Evolutionary conservation across 805 yeast species (phyloP).

Genomic region (Saccharomycopsis fibuligera): DNA sequence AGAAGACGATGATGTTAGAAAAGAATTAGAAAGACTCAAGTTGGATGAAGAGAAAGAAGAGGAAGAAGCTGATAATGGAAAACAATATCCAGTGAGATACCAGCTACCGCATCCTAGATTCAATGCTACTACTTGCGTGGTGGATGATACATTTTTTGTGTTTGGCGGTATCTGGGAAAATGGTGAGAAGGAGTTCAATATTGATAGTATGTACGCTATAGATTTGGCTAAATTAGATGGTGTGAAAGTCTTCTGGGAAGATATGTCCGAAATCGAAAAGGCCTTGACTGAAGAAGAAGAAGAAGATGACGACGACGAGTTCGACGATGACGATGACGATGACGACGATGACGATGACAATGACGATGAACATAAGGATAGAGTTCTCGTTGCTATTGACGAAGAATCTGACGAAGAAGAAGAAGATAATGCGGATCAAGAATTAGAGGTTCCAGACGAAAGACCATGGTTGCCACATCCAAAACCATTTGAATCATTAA

Average conservation of each 20-base stretch:
- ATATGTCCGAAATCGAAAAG: constrained; percentile 47
- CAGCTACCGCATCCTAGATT: constrained; percentile 84
- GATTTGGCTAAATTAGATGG: constrained; percentile 88
- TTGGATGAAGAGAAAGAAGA: constrained; percentile 31
- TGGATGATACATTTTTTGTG: constrained; percentile 75
- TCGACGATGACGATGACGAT: constrained; percentile 64
- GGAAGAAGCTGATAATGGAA: constrained; percentile 33
- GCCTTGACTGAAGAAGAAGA: constrained; percentile 53
- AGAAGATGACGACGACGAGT: constrained; percentile 58
- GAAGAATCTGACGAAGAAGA: constrained; percentile 66
- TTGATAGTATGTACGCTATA: constrained; percentile 81
- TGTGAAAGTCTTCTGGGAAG: constrained; percentile 85
- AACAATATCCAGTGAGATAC: constrained; percentile 49
- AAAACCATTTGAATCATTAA: constrained; percentile 78
- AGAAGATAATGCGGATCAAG: constrained; percentile 52
- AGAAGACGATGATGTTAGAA: constrained; percentile 28
- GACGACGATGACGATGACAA: constrained; percentile 54
- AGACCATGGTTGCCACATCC: constrained; percentile 98
- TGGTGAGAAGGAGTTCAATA: constrained; percentile 77
- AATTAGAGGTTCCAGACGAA: constrained; percentile 75
- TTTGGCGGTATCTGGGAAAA: constrained; percentile 88
- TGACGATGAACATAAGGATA: constrained; percentile 37
- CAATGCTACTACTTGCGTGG: constrained; percentile 78
- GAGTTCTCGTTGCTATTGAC: constrained; percentile 39
- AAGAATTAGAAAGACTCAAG: constrained; percentile 32